These are phyloP conservation scores for Erythrobasidium hasegawianum DNA, from an alignment of 1,284 basidiomycete species.

Conservation along the genomic window DNA sequence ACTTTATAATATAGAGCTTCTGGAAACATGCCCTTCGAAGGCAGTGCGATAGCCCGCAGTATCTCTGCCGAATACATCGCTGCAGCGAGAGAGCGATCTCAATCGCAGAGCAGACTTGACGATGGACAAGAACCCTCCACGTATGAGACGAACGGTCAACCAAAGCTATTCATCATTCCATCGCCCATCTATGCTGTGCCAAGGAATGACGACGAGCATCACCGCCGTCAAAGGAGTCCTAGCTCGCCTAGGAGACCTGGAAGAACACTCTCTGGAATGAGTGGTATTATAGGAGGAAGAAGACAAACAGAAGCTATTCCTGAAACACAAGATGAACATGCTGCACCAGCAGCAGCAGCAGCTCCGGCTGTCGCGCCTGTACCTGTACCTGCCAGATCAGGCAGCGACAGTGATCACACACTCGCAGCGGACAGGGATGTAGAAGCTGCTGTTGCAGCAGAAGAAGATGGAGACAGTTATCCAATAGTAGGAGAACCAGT, in stretches of 20 bases:
- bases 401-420: background rate
- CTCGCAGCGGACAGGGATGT: constrained; percentile 3
- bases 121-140: background rate
- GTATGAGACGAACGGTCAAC: constrained; percentile 4
- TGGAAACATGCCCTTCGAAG: constrained; percentile 27
- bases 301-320: background rate
- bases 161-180: constrained; percentile 22
- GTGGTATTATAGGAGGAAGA: background rate
- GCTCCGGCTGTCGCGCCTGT: background rate
- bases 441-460: too few relatives aligned
- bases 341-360: background rate
- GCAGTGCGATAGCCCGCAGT: constrained; percentile 10
- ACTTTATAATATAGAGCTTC: too few relatives aligned
- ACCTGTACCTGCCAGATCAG: background rate
- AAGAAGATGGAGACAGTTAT: background rate
- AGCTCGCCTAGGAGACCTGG: constrained; percentile 6
- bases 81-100: constrained; percentile 15
- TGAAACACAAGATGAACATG: background rate
- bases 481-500: background rate
- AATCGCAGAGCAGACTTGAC: background rate
- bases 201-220: constrained; percentile 12
- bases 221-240: background rate
- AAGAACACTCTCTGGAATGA: constrained; percentile 7
- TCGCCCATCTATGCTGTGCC: constrained; percentile 7
- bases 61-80: constrained; percentile 30